Evolutionary conservation across 192 early-diverging fungal genomes (phyloP), one percentile per base, ranked within the genome.

Genomic region (Backusella psychrophila): DNA sequence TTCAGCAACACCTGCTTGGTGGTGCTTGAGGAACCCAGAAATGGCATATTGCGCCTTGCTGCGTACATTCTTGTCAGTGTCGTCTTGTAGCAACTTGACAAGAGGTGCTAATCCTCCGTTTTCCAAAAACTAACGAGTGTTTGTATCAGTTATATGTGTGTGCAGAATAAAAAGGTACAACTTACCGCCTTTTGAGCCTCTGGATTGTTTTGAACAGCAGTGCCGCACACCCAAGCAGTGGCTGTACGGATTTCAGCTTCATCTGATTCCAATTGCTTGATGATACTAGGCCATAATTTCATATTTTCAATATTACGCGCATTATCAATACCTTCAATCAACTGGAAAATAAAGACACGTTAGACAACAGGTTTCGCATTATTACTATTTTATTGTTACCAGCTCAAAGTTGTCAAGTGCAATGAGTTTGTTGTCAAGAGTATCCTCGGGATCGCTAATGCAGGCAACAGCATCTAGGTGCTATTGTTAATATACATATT

Each of bases 371-470:
- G 29, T 42, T 36, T 42, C 69, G 38, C 21, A 66, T 21, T 44
- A 1, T n/a, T 59, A 2, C 23, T 26, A 44, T 44, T 44, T 9
- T 12, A 6, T 75, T 26, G 4, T 65, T 73, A 89, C 78, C 90
- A 97, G 87, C 84, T 99, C 96, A 15, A 99, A 87, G 72, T 98
- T 94, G 70, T 99, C 98, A 74, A 97, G 89, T 1, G 98, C 98
- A 6, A 89, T 83, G 33, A 90, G 85, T 74, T 91, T 93, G 15
- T 93, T 92, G 3, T 91, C 88, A 1, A 92, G 69, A 7, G 86
- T 88, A 19, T 88, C 86, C 0, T 88, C 49, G 35, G 87, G 78
- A 67, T 90, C 85, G 66, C 87, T 85, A 49, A 94, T 87, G 4
- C 89, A 87, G 6, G 89, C 91, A 33, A 97, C 76, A 77, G 94